Percentiles rank a stretch among this genome's conserved stretches.
Conservation (phyloP, 805 yeast species). For the Monosporozyma solicola region DNA sequence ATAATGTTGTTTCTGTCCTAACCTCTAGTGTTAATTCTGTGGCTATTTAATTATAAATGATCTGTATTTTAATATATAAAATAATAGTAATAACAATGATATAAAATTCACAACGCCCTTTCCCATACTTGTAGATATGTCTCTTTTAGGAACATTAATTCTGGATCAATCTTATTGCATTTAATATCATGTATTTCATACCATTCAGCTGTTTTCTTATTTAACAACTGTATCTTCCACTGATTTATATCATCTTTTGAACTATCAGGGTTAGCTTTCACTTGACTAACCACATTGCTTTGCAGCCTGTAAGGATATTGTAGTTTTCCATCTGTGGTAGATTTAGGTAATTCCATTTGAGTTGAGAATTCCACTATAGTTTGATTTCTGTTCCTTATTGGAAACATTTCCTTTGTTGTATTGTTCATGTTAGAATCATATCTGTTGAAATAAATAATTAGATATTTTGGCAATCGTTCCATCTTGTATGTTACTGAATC, state of each 20-base stretch:
- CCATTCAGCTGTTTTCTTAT: slow-evolving; percentile 42
- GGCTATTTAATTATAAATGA: slow-evolving; percentile 54
- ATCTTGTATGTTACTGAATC: slow-evolving; percentile 18
- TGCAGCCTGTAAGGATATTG: slow-evolving; percentile 28
- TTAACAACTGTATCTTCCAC: slow-evolving; percentile 45
- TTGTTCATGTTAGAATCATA: slow-evolving; percentile 27
- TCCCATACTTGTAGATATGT: slow-evolving; percentile 65
- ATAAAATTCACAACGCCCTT: slow-evolving; percentile 7
- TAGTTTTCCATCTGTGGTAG: neutral
- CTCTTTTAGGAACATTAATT: slow-evolving; percentile 52
- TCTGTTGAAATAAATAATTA: slow-evolving; percentile 52
- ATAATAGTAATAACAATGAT: neutral
- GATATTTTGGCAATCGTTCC: slow-evolving; percentile 39
- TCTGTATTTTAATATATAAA: neutral
- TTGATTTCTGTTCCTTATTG: slow-evolving; percentile 41
- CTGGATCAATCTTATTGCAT: slow-evolving; percentile 41
- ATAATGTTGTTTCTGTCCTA: slow-evolving; percentile 76
- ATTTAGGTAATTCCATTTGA: slow-evolving; percentile 20
- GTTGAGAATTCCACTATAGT: slow-evolving; percentile 55
- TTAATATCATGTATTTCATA: slow-evolving; percentile 45
- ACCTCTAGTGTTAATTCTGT: slow-evolving; percentile 86
- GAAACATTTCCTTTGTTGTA: slow-evolving; percentile 12
- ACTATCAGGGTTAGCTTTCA: slow-evolving; percentile 10
- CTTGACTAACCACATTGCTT: slow-evolving; percentile 39
- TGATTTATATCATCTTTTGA: slow-evolving; percentile 28